Percentiles rank a stretch among this genome's conserved stretches.
Evolutionary conservation across 768 basidiomycete species (phyloP).

Genomic region (Lactarius indigo): DNA sequence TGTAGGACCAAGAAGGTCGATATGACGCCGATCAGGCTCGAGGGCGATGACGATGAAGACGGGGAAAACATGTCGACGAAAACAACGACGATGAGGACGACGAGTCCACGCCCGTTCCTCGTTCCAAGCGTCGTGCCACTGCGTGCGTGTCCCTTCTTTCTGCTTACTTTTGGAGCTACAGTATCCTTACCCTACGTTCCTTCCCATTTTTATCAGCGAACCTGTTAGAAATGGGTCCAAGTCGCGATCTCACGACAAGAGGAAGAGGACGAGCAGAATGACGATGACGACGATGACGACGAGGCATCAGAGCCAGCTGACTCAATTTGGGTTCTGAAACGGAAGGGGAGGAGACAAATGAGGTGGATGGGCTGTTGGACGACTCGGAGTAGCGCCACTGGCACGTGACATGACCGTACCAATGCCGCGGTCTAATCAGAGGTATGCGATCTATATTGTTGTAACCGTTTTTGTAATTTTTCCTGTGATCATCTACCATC

Average conservation of each 20-base stretch:
- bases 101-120: conserved; percentile 24
- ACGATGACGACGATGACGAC: neutral
- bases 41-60: conserved; percentile 34
- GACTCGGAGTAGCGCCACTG: conserved; percentile 1
- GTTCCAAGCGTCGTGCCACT: conserved; percentile 5
- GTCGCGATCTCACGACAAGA: neutral
- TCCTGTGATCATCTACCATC: neutral
- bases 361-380: conserved; percentile 26
- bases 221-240: neutral
- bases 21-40: conserved; percentile 26
- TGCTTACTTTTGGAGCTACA: neutral
- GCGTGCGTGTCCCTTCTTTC: conserved; percentile 1
- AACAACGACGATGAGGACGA: conserved; percentile 18
- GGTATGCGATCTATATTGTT: conserved; percentile 20
- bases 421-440: neutral
- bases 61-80: conserved; percentile 26
- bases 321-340: conserved; percentile 25
- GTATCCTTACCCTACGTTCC: neutral
- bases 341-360: conserved; percentile 20
- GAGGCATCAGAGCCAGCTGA: conserved; percentile 14
- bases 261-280: neutral
- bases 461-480: conserved; percentile 7
- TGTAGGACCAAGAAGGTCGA: conserved; percentile 24
- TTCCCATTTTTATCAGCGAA: neutral
- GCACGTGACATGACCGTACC: neutral